Base-by-base conservation (phyloP, 129 eudicot species). In the Flaveria brownii region DNA sequence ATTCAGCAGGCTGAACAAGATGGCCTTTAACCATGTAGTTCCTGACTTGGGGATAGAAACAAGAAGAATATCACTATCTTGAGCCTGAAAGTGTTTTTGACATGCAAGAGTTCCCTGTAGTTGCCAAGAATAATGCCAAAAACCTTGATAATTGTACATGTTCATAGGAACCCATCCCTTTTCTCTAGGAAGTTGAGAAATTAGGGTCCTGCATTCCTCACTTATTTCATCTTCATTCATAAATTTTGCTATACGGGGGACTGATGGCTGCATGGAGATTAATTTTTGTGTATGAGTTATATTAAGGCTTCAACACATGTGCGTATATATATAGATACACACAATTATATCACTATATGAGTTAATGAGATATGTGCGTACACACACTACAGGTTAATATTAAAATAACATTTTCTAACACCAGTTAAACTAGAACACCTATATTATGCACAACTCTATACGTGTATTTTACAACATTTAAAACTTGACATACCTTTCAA, bases 1-100 rank as follows among this genome's bases (percentile, higher is more conserved):
- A 72, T 85, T 87, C 2, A 82, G 41, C 2, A 71, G 2, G 63
- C 82, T 46, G 67, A 75, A 84, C 33, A 78, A 13, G 66, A 86
- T 14, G 47, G 90, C 81, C 9, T 86, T 86, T 12, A 86, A 45
- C 90, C 90, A 86, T 2, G 91, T 87, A 23, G 91, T 87, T 59
- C 91, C 91, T 6, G 85, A 87, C 77, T 84, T 87, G 0, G 88
- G 91, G 33, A 54, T 28, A 65, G 87, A 82, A 55, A 68, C 79
- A 10, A 88, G 89, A 74, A 85, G 69, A 60, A 87, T 62, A 50
- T 87, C 92, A 17, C 68, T n/a, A 5, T 78, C 67, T 12, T 39
- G 79, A 43, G 92, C 74, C 33, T 78, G 33, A 52, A 81, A 85
- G 63, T 85, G 77, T 45, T 68, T 33, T 68, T 83, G 88, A 42